Evolutionary conservation across 306 rosid genomes (phyloP), one percentile per base, ranked within the genome.

Genomic region (Lablab purpureus): DNA sequence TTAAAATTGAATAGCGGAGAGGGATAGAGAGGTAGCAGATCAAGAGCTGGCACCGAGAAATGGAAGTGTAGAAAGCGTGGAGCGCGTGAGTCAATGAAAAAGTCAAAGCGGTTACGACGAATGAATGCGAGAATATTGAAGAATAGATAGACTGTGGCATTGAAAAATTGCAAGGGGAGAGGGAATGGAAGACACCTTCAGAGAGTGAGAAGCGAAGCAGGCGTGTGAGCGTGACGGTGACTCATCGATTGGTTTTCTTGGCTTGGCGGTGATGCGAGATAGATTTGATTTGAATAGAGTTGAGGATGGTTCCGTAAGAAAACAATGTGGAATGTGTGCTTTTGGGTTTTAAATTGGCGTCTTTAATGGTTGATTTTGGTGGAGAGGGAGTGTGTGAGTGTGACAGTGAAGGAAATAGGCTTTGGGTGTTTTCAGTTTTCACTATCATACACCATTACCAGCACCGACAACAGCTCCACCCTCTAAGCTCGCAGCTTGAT

Each of bases 401-500:
- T 56, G 65, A 58, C 25, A 37, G 54, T 9, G 59, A 71, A 14
- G 36, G 28, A 62, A 40, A 64, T 71, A 32, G 18, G 54, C 37
- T 3, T 40, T 2, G 32, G 37, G 1, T 19, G 70, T 51, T 56
- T 23, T 56, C 58, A 18, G 64, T 52, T 27, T 27, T 4, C 71
- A 10, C 22, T 1, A 10, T 5, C 32, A 10, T 2, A 59, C 13
- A 1, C 50, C 41, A 76, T 67, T 45, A 58, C 2, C 2, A 66
- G 74, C 92, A 90, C 95, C 95, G 95, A 90, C 95, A 84, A 62
- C 58, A 18, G 46, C n/a, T 58, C 7, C 58, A 51, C 12, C 40
- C 58, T 65, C 27, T 17, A 14, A 60, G 71, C 84, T 28, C 47
- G 1, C 9, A 21, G 51, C 71, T 60, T 75, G 74, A 50, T 71